Base-by-base conservation (phyloP, 2,329 filamentous ascomycete species). In the Curvularia lunata region DNA sequence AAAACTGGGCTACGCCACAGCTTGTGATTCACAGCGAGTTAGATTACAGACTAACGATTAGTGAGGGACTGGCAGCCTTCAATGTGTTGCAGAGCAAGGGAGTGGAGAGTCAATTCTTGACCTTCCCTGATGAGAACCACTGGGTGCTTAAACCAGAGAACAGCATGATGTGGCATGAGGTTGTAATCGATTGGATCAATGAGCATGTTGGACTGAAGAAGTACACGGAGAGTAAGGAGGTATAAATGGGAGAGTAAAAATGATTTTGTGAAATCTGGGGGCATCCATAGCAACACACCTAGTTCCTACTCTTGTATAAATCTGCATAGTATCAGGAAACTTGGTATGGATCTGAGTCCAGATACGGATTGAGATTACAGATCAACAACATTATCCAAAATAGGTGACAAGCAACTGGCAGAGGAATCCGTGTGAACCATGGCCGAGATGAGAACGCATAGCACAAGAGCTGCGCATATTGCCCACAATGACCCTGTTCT, bases 61-160 rank as follows among this genome's bases (percentile, higher is more conserved):
- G 89, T 0, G 94, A 97, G 76, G 93, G 92, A 0, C 77, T 97
- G 52, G 85, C 90, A 2, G 90, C 91, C 51, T 97, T 96, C 79
- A 96, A 96, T 63, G 88, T 92, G 7, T 80, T 97, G 28, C 92
- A 97, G 78, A 85, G 86, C 23, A 84, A 85, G 51, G 87, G 87
- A 0, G 84, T 96, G 1, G 88, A 91, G 19, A 95, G 91, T 75
- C 87, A 89, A 64, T 86, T 96, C 63, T 72, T 96, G 64, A 88
- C 87, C 19, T 97, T 96, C 73, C 91, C 91, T 0, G 92, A 91
- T 70, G 89, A 92, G 76, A 86, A 88, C 49, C 88, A 91, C 67
- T 90, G 91, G 91, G 92, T 97, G 4, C 73, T 97, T 52, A 96
- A 97, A 74, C 91, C 90, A 0, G 94, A 97, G 78, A 98, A 98